Percentiles rank a stretch among this genome's conserved stretches.
These are phyloP conservation scores for Ilyonectria robusta DNA, from an alignment of 2,329 filamentous ascomycete species.

Conservation along the genomic window DNA sequence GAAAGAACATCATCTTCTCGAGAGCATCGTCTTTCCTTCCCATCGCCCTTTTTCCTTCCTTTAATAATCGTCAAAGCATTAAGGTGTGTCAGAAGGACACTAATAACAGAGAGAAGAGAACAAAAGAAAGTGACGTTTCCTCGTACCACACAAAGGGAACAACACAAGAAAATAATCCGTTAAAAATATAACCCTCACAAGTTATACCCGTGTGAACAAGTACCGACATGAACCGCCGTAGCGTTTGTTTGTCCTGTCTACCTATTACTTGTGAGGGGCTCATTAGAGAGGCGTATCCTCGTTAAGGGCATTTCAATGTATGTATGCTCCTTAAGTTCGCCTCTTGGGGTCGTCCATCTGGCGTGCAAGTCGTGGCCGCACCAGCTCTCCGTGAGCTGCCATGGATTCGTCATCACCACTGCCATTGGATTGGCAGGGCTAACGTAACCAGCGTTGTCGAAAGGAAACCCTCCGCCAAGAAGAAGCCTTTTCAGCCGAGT, in stretches of 20 bases:
- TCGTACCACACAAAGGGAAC: constrained; percentile 46
- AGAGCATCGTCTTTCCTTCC: constrained; percentile 12
- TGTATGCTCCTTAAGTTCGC: constrained; percentile 26
- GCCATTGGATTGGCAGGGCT: constrained; percentile 19
- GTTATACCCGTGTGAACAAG: constrained; percentile 45
- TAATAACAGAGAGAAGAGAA: constrained; percentile 36
- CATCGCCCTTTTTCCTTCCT: constrained; percentile 17
- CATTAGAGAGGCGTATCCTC: constrained; percentile 45
- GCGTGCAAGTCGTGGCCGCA: constrained; percentile 10
- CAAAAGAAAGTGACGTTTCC: constrained; percentile 46
- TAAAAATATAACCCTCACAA: constrained; percentile 39
- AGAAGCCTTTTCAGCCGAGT: constrained; percentile 6
- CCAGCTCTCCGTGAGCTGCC: constrained; percentile 22
- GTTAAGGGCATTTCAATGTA: constrained; percentile 30
- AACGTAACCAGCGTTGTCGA: constrained; percentile 14
- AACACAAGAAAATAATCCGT: constrained; percentile 44
- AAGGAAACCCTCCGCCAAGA: constrained; percentile 18
- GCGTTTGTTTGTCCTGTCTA: constrained; percentile 46
- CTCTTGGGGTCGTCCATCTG: constrained; percentile 27
- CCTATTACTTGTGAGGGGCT: constrained; percentile 46
- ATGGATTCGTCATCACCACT: constrained; percentile 21
- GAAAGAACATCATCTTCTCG: constrained; percentile 28
- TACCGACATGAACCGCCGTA: constrained; percentile 41
- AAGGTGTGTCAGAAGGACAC: constrained; percentile 37
- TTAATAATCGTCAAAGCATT: constrained; percentile 45